Conservation (phyloP, 2,329 filamentous ascomycete species). For the Claviceps cyperi region DNA sequence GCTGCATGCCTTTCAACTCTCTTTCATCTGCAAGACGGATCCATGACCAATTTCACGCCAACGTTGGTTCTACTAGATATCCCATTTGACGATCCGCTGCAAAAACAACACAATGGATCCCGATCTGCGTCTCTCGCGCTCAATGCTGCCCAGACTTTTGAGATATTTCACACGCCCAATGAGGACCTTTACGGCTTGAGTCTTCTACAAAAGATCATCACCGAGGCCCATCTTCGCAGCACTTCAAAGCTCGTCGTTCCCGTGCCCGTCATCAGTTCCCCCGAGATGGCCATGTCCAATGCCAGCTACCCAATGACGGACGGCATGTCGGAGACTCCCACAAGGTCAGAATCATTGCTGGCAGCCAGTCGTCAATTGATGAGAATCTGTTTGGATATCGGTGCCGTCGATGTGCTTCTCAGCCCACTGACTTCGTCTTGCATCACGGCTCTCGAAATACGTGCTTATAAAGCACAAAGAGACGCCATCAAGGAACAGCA, state of each 20-base stretch:
- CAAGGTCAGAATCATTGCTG: constrained; percentile 13
- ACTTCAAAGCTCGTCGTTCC: constrained; percentile 42
- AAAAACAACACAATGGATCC: constrained; percentile 19
- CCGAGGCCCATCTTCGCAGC: constrained; percentile 41
- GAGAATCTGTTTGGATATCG: constrained; percentile 66
- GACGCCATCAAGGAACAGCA: constrained; percentile 61
- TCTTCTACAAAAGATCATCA: constrained; percentile 41
- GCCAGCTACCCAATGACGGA: constrained; percentile 21
- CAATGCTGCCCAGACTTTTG: constrained; percentile 19
- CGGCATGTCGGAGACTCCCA: constrained; percentile 22
- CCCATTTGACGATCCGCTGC: constrained; percentile 33
- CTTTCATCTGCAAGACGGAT: constrained; percentile 36
- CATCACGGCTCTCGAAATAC: constrained; percentile 62
- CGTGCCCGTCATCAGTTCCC: constrained; percentile 36
- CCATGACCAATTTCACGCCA: constrained; percentile 37
- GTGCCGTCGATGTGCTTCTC: constrained; percentile 72
- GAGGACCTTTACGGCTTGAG: constrained; percentile 41
- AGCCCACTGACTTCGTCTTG: constrained; percentile 63
- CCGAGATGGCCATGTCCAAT: constrained; percentile 14
- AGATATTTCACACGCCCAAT: constrained; percentile 25
- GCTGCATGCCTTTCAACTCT: constrained; percentile 38
- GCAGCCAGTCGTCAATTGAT: constrained; percentile 30
- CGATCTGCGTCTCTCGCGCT: constrained; percentile 32
- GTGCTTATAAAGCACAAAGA: constrained; percentile 71
- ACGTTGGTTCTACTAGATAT: constrained; percentile 44